Base-by-base conservation (phyloP, 2,329 filamentous ascomycete genomes). In the Drechmeria coniospora region DNA sequence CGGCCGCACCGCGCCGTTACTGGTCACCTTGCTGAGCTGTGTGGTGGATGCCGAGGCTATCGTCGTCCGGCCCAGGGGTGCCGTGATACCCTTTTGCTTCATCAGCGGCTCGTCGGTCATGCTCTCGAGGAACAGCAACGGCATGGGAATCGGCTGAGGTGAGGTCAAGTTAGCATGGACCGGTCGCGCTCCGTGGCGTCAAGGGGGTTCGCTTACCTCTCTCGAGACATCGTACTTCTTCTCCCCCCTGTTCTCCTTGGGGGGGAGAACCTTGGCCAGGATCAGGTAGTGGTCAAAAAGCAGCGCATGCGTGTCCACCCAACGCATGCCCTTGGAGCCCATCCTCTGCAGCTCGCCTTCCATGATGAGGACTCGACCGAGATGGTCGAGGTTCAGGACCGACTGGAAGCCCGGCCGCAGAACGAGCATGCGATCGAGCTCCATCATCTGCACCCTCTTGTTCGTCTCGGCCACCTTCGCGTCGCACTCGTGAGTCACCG, bases 201-300 rank as follows among this genome's bases (percentile, higher is more conserved):
- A 10, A 6, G 7, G 14, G 5, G 26, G 10, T 16, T 11, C 17
- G 21, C 67, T 55, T 54, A 79, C 75, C 53, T 92, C 66, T 51
- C 92, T 86, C 1, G 86, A 94, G 18, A 98, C 87, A 50, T 98
- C 90, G 41, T 90, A 98, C 42, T 81, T 83, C 54, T 79, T 90
- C 29, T 77, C 67, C n/a, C 68, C 69, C 26, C 69, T 71, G 24
- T 73, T 66, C 24, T 74, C 70, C 43, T 84, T 83, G 25, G 74
- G 62, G 8, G 67, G 62, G 4, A 75, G 63, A 6, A 82, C 65
- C 59, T 98, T 98, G 21, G 90, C 80, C 24, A 98, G 59, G 19
- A 98, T 86, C 21, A 98, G 66, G 50, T 94, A 98, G 53, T 98
- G 86, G 44, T 98, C 92, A 46, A 98, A 95, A 1, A 98, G 65